Evolutionary conservation across 345 rosid genomes (phyloP).

Genomic region (Pistacia vera): DNA sequence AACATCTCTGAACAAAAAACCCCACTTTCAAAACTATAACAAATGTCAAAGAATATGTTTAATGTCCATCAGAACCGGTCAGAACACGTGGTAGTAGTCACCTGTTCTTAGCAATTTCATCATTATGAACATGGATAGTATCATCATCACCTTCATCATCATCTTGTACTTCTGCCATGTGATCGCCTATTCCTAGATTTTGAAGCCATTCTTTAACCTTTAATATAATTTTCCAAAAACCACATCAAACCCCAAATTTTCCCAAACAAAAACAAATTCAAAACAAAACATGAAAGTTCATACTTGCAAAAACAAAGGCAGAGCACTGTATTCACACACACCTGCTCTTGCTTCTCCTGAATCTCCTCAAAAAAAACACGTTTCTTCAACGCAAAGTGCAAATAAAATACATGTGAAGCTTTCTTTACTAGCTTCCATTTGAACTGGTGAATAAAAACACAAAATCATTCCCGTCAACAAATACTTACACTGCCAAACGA

Average conservation of each 20-base stretch:
- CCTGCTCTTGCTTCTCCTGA: slow-evolving; percentile 99
- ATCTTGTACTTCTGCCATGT: slow-evolving; percentile 65
- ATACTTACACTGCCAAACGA: not conserved
- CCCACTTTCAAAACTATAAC: slow-evolving; percentile 33
- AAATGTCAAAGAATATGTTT: slow-evolving; percentile 12
- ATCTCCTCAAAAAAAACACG: slow-evolving; percentile 92
- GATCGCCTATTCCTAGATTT: slow-evolving; percentile 98
- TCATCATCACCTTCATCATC: slow-evolving; percentile 87
- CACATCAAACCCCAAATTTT: slow-evolving; percentile 46
- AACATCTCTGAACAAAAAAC: slow-evolving; percentile 80
- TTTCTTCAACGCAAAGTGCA: slow-evolving; percentile 92
- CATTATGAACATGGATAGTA: slow-evolving; percentile 61
- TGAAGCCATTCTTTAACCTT: slow-evolving; percentile 99
- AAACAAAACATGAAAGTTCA: not conserved
- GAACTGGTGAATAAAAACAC: slow-evolving; percentile 50
- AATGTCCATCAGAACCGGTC: not conserved
- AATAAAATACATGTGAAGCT: slow-evolving; percentile 85
- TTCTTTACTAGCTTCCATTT: slow-evolving; percentile 90
- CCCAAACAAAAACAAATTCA: slow-evolving; percentile 14
- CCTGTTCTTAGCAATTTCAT: slow-evolving; percentile 86
- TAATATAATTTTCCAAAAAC: slow-evolving; percentile 49
- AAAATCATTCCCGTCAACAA: slow-evolving; percentile 3
- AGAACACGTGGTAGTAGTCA: slow-evolving; percentile 24
- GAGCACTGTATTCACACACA: slow-evolving; percentile 27
- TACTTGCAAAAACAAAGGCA: not conserved